Conservation (phyloP, 2,329 filamentous ascomycete species). For the Phyllosticta paracitricarpa region DNA sequence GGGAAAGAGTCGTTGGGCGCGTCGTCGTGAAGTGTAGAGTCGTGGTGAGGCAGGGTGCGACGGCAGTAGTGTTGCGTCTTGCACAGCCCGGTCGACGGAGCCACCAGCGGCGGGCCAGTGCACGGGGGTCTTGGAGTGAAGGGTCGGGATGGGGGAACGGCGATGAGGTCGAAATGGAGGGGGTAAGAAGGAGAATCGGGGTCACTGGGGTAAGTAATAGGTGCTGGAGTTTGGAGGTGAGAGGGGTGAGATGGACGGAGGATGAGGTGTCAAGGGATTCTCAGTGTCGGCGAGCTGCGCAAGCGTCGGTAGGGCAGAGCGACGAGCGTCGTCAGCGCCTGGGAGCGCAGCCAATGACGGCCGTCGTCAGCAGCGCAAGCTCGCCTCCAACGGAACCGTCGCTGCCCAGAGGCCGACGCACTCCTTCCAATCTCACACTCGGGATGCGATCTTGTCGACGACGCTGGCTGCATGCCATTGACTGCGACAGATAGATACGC, state of each 20-base stretch:
- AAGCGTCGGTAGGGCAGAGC: neutral
- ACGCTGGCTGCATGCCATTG: too few species aligned
- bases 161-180: conserved; percentile 3
- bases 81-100: conserved; percentile 9
- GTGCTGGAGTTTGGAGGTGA: neutral
- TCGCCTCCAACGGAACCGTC: neutral
- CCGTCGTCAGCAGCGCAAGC: neutral
- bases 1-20: neutral
- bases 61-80: conserved; percentile 5
- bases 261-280: conserved; percentile 10
- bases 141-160: conserved; percentile 1
- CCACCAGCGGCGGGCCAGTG: conserved; percentile 11
- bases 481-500: too few species aligned
- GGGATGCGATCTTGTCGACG: too few species aligned
- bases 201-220: conserved; percentile 6
- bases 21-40: conserved; percentile 2
- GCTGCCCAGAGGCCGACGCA: neutral
- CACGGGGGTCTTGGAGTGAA: neutral
- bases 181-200: conserved; percentile 2
- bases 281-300: neutral
- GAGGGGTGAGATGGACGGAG: conserved; percentile 3
- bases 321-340: neutral
- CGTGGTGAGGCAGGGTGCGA: conserved; percentile 9
- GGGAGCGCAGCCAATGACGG: neutral
- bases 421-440: neutral